Percentiles rank a stretch among this genome's conserved stretches.
These are phyloP conservation scores for Neofusicoccum ribis DNA, from an alignment of 2,329 filamentous ascomycete genomes.

Conservation along the genomic window DNA sequence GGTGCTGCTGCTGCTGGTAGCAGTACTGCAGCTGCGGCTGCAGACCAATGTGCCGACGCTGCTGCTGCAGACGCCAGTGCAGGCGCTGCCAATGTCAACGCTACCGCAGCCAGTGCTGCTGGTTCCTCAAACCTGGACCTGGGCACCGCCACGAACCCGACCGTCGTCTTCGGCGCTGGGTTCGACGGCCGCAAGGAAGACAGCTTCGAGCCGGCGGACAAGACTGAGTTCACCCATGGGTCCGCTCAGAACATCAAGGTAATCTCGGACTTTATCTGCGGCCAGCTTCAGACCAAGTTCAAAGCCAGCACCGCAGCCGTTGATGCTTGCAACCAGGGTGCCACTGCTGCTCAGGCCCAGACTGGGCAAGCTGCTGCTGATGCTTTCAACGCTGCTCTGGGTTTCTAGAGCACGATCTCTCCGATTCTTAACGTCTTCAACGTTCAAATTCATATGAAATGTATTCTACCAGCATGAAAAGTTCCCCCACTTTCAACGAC, in stretches of 20 bases:
- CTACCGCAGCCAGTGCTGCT: background rate
- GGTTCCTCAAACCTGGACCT: slow-evolving; percentile 35
- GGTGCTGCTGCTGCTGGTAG: slow-evolving; percentile 20
- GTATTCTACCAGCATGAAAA: too few relatives aligned
- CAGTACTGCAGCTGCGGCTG: too few relatives aligned
- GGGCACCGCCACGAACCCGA: slow-evolving; percentile 50
- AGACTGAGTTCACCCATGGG: slow-evolving; percentile 53
- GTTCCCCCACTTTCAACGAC: too few relatives aligned
- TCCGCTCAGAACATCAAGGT: slow-evolving; percentile 52
- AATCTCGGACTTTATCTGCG: slow-evolving; percentile 52
- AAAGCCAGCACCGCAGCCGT: slow-evolving; percentile 26
- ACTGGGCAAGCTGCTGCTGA: slow-evolving; percentile 30
- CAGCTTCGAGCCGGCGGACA: slow-evolving; percentile 46
- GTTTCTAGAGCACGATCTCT: slow-evolving; percentile 20
- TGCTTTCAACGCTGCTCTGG: slow-evolving; percentile 32
- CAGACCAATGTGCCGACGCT: background rate
- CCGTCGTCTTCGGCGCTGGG: slow-evolving; percentile 51
- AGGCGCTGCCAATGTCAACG: too few relatives aligned
- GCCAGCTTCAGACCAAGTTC: slow-evolving; percentile 39
- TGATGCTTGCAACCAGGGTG: slow-evolving; percentile 27
- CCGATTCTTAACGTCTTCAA: too few relatives aligned
- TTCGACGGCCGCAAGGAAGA: slow-evolving; percentile 50
- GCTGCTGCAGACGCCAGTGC: slow-evolving; percentile 23
- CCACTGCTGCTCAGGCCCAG: slow-evolving; percentile 26
- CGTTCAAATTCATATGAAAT: too few relatives aligned